Evolutionary conservation across 2,329 filamentous ascomycete species (phyloP).

Genomic region (Tolypocladium album): DNA sequence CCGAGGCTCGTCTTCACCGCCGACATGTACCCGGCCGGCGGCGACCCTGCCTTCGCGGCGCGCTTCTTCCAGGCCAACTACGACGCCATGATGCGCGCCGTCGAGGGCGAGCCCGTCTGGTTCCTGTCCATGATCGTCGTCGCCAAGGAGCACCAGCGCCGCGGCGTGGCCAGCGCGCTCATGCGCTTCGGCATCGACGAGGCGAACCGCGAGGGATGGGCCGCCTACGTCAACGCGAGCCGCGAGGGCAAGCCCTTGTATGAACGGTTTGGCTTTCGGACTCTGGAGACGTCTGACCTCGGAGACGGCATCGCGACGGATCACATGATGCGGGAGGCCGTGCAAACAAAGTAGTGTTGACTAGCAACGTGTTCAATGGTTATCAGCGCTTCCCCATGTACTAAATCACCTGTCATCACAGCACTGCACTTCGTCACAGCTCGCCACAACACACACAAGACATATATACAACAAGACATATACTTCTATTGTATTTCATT

Average conservation of each 20-base stretch:
- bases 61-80: slow-evolving; percentile 27
- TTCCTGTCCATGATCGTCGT: slow-evolving; percentile 23
- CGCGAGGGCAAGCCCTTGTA: slow-evolving; percentile 15
- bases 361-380: background rate
- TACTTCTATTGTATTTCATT: background rate
- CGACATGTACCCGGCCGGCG: slow-evolving; percentile 11
- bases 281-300: slow-evolving; percentile 10
- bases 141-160: slow-evolving; percentile 16
- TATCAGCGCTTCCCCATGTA: too few relatives aligned
- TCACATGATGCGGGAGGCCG: slow-evolving; percentile 19
- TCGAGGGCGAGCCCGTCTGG: slow-evolving; percentile 17
- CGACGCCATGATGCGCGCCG: slow-evolving; percentile 11
- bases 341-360: background rate
- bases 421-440: too few relatives aligned
- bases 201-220: slow-evolving; percentile 16
- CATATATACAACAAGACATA: too few relatives aligned
- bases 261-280: slow-evolving; percentile 16
- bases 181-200: slow-evolving; percentile 19
- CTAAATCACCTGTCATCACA: too few relatives aligned
- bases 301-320: slow-evolving; percentile 10
- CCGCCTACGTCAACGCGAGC: slow-evolving; percentile 17
- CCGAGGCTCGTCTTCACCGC: slow-evolving; percentile 10
- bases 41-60: slow-evolving; percentile 21
- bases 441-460: too few relatives aligned
- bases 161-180: slow-evolving; percentile 20